Base-by-base conservation (phyloP, 768 basidiomycete species). In the Agrocybe chaxingu region DNA sequence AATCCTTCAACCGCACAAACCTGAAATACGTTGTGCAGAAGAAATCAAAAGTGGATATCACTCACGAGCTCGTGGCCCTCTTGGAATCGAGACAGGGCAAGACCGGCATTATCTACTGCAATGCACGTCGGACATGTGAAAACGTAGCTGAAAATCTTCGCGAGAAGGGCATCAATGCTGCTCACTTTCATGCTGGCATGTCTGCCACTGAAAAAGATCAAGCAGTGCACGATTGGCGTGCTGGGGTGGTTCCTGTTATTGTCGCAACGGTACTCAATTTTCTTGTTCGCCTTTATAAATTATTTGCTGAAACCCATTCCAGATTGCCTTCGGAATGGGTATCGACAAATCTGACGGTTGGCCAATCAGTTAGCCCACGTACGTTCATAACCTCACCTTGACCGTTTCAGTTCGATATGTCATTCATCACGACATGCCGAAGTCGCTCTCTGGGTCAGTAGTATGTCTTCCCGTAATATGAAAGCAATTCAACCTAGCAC, bases 271-370 rank as follows among this genome's bases (percentile, higher is more conserved):
- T 93, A 65, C 57, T 53, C 49, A 11, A 39, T 18, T 44, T 30
- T 34, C 39, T n/a, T 42, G 45, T 48, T 10, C 9, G n/a, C 41
- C 33, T 49, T 4, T 36, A 12, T 4, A 32, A 12, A 35, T 35
- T 18, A 37, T 45, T 33, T 42, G 13, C 37, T 18, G 37, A 3
- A 36, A 13, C 13, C 38, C 40, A 9, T 45, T 18, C 32, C 60
- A 94, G 92, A 83, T 94, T 56, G 94, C 94, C 0, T 98, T 98
- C 65, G 96, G 96, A 8, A 98, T 98, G 94, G 95, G 96, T 1
- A 91, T 96, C 44, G 91, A 95, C 67, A 94, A 95, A 65, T 66
- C 83, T 4, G 80, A 90, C 58, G 88, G 87, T 87, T 64, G 54
- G 71, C 45, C 32, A 31, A 33, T 12, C 44, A 24, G 5, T 38